Percentiles rank a stretch among this genome's conserved stretches.
Conservation (phyloP, 176 grass and related monocot species). For the Microstegium vimineum region DNA sequence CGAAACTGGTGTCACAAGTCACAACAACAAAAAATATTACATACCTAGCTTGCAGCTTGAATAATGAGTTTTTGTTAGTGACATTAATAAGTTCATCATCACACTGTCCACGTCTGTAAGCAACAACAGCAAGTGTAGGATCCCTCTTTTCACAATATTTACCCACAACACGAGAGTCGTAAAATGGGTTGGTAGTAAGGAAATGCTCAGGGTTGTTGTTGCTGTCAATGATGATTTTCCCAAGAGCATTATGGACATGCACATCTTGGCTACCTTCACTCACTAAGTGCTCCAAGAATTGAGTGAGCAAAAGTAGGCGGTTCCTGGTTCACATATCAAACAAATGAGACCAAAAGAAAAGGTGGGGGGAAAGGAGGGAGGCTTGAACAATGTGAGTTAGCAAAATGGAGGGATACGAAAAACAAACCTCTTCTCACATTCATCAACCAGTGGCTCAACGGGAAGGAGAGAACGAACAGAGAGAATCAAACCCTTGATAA, state of each 20-base stretch:
- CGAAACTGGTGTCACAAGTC: too few relatives aligned
- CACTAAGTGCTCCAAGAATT: slow-evolving; percentile 91
- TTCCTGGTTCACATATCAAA: slow-evolving; percentile 60
- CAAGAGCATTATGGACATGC: slow-evolving; percentile 96
- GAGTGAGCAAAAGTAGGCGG: slow-evolving; percentile 66
- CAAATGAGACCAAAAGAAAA: too few relatives aligned
- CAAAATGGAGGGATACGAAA: background rate
- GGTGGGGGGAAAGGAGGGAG: too few relatives aligned
- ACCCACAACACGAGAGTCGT: slow-evolving; percentile 92
- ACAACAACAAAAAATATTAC: slow-evolving; percentile 20
- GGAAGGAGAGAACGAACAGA: slow-evolving; percentile 89
- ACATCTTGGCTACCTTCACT: slow-evolving; percentile 97
- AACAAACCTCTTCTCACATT: slow-evolving; percentile 91
- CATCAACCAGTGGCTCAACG: slow-evolving; percentile 89
- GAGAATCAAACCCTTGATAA: slow-evolving; percentile 96
- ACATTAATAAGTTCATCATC: slow-evolving; percentile 40
- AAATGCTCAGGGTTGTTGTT: slow-evolving; percentile 98
- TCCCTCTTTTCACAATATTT: slow-evolving; percentile 98
- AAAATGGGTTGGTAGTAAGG: slow-evolving; percentile 96
- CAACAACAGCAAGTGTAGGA: slow-evolving; percentile 95
- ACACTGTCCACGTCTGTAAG: slow-evolving; percentile 87
- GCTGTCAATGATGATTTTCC: slow-evolving; percentile 97
- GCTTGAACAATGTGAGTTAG: too few relatives aligned
- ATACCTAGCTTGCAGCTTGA: slow-evolving; percentile 96
- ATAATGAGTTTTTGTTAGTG: slow-evolving; percentile 88